These are phyloP conservation scores for Clarireedia homoeocarpa DNA, from an alignment of 2,329 filamentous ascomycete species.

Conservation along the genomic window DNA sequence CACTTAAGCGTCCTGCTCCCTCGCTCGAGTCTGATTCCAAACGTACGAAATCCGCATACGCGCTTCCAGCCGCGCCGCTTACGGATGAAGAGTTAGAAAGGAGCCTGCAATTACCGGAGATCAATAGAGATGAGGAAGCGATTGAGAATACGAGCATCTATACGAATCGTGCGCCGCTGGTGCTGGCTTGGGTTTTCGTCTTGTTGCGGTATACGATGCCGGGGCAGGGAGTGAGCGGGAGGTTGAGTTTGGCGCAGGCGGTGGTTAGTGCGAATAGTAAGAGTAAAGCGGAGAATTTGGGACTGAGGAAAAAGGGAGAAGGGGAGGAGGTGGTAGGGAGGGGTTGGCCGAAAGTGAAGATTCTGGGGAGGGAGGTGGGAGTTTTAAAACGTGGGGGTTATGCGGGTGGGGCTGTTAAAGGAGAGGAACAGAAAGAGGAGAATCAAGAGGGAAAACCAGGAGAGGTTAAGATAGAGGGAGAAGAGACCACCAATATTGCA, in stretches of 20 bases:
- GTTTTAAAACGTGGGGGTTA: slow-evolving; percentile 75
- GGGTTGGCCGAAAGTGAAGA: slow-evolving; percentile 54
- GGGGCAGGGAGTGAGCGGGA: slow-evolving; percentile 75
- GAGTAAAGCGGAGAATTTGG: slow-evolving; percentile 42
- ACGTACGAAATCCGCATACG: slow-evolving; percentile 24
- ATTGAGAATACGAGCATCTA: slow-evolving; percentile 52
- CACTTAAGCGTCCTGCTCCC: slow-evolving; percentile 19
- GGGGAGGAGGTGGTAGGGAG: slow-evolving; percentile 3
- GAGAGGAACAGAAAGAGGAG: neutral
- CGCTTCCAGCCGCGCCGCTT: slow-evolving; percentile 21
- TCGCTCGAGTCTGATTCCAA: slow-evolving; percentile 17
- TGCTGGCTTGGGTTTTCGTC: slow-evolving; percentile 71
- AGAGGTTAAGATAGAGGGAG: neutral
- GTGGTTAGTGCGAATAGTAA: slow-evolving; percentile 76
- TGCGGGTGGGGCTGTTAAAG: slow-evolving; percentile 7
- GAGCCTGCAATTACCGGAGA: slow-evolving; percentile 49
- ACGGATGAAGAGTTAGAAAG: slow-evolving; percentile 52
- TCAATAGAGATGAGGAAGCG: slow-evolving; percentile 47
- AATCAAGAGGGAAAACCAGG: neutral
- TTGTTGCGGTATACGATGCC: slow-evolving; percentile 76
- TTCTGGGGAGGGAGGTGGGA: slow-evolving; percentile 66
- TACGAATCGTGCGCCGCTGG: slow-evolving; percentile 75
- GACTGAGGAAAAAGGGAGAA: slow-evolving; percentile 4
- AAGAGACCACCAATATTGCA: neutral
- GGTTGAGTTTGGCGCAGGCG: slow-evolving; percentile 74